Percentiles rank a stretch among this genome's conserved stretches.
Conservation (phyloP, 495 filamentous ascomycete genomes). For the Aspergillus diversus region DNA sequence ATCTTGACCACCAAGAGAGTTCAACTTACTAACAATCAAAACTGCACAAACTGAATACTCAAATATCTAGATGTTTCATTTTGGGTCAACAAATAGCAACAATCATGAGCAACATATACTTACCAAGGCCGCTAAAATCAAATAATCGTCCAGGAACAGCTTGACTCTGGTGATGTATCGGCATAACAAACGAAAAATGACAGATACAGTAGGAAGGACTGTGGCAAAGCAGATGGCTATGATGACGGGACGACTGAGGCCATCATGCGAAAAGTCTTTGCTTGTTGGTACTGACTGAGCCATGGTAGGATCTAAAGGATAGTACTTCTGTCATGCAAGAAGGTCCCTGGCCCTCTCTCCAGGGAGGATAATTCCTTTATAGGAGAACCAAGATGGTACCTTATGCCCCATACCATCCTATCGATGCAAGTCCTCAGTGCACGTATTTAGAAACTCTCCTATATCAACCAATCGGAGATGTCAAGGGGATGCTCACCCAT, state of each 20-base stretch:
- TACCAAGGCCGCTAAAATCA: slow-evolving; percentile 43
- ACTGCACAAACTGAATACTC: slow-evolving; percentile 42
- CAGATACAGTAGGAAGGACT: slow-evolving; percentile 32
- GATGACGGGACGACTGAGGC: too few species aligned
- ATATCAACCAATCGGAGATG: neutral
- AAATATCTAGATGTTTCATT: slow-evolving; percentile 27
- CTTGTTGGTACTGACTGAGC: too few species aligned
- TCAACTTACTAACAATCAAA: slow-evolving; percentile 32
- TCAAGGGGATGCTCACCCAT: too few species aligned
- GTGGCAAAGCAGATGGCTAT: slow-evolving; percentile 35
- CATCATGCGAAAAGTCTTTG: too few species aligned
- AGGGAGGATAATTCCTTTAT: too few species aligned
- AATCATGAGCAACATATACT: neutral
- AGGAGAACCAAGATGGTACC: too few species aligned
- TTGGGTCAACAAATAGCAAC: neutral
- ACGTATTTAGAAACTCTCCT: neutral
- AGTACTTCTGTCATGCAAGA: too few species aligned
- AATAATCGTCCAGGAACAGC: slow-evolving; percentile 41
- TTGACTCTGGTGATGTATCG: slow-evolving; percentile 31
- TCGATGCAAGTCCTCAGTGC: neutral
- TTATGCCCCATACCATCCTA: too few species aligned
- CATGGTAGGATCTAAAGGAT: too few species aligned
- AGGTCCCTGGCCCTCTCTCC: too few species aligned
- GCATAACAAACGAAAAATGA: slow-evolving; percentile 34
- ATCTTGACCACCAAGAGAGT: neutral